Conservation (phyloP, 257 asterid species). For the Solanum pennellii region DNA sequence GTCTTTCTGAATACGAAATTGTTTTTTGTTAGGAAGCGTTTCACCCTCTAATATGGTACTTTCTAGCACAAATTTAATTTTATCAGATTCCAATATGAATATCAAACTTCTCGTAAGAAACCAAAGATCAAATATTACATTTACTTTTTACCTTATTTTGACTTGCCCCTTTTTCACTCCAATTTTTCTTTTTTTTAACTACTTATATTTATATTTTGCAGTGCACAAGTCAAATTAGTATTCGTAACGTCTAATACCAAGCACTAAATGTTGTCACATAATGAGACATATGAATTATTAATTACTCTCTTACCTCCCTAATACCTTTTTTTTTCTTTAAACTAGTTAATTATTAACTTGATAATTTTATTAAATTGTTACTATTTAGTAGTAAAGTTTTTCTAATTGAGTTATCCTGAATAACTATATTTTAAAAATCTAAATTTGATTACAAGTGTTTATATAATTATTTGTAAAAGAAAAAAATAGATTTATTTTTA, state of each 20-base stretch:
- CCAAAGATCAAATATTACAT: too few species aligned
- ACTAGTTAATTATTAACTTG: background rate
- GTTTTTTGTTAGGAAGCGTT: too few species aligned
- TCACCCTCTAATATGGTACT: accelerated
- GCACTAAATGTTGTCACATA: background rate
- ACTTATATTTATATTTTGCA: too few species aligned
- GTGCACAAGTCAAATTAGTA: background rate
- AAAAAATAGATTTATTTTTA: too few species aligned
- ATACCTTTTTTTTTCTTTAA: background rate
- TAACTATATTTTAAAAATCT: background rate
- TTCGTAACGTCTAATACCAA: background rate
- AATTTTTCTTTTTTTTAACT: too few species aligned
- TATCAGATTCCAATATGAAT: too few species aligned
- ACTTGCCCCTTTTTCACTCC: too few species aligned
- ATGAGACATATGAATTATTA: background rate
- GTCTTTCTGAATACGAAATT: too few species aligned
- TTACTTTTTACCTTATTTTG: too few species aligned
- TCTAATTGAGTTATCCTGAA: background rate
- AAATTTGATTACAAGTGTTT: background rate
- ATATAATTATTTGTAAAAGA: too few species aligned
- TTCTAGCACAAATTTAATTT: too few species aligned
- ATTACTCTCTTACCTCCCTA: background rate
- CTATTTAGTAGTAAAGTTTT: background rate
- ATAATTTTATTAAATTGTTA: background rate
- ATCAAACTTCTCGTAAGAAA: too few species aligned